Base-by-base conservation (phyloP, 306 rosid genomes). In the Vigna mungo region DNA sequence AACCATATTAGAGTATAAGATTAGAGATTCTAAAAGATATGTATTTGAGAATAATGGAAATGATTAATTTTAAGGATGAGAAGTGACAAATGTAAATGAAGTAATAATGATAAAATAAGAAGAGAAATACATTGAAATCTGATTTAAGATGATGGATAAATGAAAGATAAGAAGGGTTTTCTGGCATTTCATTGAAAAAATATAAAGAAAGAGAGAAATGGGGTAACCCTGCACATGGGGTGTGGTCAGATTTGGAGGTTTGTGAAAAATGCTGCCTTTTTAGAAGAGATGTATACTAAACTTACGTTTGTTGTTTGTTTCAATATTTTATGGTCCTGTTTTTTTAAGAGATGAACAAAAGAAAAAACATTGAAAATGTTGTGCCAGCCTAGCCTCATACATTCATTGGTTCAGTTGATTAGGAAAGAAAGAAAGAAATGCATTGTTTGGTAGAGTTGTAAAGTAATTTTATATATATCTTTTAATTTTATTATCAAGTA, bases 141-240 rank as follows among this genome's bases (percentile, higher is more conserved):
- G 62, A 84, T 86, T 80, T 30, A 34, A 72, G 86, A 74, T 73
- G 84, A 66, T 77, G 12, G 68, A 78, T 66, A 60, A 46, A 51
- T 67, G 70, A 51, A 76, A 81, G 65, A 85, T 63, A 30, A 85
- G 93, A 84, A 87, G 76, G 88, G 76, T 72, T 62, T 68, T 86
- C 87, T 85, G 89, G 90, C 86, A 2, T 80, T 81, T 84, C 80
- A 74, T 83, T 74, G 44, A 82, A 78, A 73, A 76, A 73, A 9
- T 73, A 73, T 69, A 39, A 58, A 75, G 36, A 83, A 85, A 78
- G 3, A 30, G 53, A 25, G 68, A 37, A 83, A 81, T 76, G 85
- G 88, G 90, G 86, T 70, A 88, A 77, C 87, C 84, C 71, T 39
- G 90, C 97, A 93, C 98, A 91, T 93, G 98, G 92, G 84, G 83